A percentile compares a stretch with the other conserved stretches of the same genome.
These are phyloP conservation scores for Ammopiptanthus mongolicus DNA, from an alignment of 306 rosid genomes.

Conservation along the genomic window DNA sequence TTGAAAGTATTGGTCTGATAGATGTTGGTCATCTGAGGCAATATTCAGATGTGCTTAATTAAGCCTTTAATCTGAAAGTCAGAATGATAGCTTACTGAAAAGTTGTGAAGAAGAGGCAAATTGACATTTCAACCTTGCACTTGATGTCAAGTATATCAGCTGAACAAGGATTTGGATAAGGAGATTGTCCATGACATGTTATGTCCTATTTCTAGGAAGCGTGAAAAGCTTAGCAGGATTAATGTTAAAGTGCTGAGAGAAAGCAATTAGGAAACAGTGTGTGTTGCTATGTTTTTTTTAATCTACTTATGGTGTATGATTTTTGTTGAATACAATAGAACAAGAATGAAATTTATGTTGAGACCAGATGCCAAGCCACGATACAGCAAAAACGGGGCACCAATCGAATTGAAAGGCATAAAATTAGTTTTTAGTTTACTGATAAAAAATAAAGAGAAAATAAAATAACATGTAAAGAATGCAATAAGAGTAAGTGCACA, in stretches of 20 bases:
- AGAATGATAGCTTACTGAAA: slow-evolving; percentile 54
- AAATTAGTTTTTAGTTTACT: too few relatives aligned
- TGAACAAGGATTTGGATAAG: slow-evolving; percentile 30
- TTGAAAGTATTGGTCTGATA: slow-evolving; percentile 37
- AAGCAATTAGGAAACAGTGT: slow-evolving; percentile 32
- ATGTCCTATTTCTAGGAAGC: slow-evolving; percentile 26
- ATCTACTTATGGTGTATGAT: too few relatives aligned
- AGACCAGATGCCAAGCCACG: too few relatives aligned
- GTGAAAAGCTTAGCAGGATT: slow-evolving; percentile 26
- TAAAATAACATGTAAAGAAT: too few relatives aligned
- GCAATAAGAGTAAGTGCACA: too few relatives aligned
- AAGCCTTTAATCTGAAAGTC: slow-evolving; percentile 47
- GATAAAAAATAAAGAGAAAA: too few relatives aligned
- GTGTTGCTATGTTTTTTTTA: too few relatives aligned
- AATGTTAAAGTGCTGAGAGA: slow-evolving; percentile 29
- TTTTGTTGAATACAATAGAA: too few relatives aligned
- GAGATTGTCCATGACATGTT: slow-evolving; percentile 32
- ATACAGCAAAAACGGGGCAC: too few relatives aligned
- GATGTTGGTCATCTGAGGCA: slow-evolving; percentile 24
- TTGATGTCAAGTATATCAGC: slow-evolving; percentile 27
- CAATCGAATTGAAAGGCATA: too few relatives aligned
- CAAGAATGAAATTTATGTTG: too few relatives aligned
- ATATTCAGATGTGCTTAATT: background rate
- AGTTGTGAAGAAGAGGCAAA: slow-evolving; percentile 36
- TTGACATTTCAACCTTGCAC: slow-evolving; percentile 39